These are phyloP conservation scores for Debaryomyces maramus DNA, from an alignment of 805 yeast genomes.

Conservation along the genomic window DNA sequence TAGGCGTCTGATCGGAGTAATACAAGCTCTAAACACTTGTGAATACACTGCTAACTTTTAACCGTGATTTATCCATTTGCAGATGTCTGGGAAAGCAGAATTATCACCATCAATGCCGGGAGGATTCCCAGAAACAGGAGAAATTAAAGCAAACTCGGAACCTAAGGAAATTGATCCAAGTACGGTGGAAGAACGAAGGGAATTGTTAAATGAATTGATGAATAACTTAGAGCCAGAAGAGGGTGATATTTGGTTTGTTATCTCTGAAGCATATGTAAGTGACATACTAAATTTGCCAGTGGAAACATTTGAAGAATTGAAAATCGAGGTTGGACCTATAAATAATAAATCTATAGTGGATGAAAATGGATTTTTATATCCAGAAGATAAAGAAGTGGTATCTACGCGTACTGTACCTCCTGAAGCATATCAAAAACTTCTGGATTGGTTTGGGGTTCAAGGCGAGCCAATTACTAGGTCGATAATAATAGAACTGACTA, in stretches of 20 bases:
- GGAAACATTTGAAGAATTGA: constrained; percentile 25
- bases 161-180: neutral
- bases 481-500: constrained; percentile 22
- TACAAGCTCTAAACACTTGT: too few relatives aligned
- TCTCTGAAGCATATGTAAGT: constrained; percentile 48
- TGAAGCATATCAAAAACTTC: constrained; percentile 44
- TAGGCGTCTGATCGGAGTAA: too few relatives aligned
- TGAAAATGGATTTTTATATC: constrained; percentile 43
- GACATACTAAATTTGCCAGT: constrained; percentile 36
- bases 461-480: constrained; percentile 37
- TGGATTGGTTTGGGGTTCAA: constrained; percentile 55
- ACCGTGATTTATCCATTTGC: too few relatives aligned
- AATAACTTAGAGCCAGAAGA: constrained; percentile 27
- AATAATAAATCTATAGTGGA: constrained; percentile 47
- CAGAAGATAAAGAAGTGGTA: constrained; percentile 16
- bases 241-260: constrained; percentile 50
- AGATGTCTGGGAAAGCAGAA: constrained; percentile 1
- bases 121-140: constrained; percentile 1
- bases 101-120: constrained; percentile 3
- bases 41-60: too few relatives aligned
- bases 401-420: constrained; percentile 36
- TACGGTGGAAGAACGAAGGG: constrained; percentile 16
- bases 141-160: neutral
- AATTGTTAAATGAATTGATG: constrained; percentile 20
- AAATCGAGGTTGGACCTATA: constrained; percentile 45